A percentile compares a stretch with the other conserved stretches of the same genome.
Conservation (phyloP, 2,329 filamentous ascomycete species). For the Cladosporium sp. region DNA sequence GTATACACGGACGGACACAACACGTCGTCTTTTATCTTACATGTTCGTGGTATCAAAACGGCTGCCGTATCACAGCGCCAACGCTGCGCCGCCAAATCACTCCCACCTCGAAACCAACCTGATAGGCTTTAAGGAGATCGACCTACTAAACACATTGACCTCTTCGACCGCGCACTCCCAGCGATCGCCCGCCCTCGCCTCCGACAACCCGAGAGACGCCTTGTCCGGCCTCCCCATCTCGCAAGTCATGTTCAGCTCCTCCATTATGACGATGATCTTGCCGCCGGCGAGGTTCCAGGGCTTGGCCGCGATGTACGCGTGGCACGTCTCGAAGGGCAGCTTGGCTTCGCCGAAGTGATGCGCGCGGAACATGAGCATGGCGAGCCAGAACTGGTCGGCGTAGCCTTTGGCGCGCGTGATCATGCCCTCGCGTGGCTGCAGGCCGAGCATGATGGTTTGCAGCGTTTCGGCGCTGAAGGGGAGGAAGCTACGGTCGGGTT, state of each 20-base stretch:
- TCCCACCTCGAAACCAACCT: conserved; percentile 35
- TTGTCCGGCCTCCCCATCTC: conserved; percentile 25
- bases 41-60: background rate
- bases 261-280: conserved; percentile 15
- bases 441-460: conserved; percentile 49
- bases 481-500: conserved; percentile 38
- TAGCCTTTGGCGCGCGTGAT: conserved; percentile 41
- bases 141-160: conserved; percentile 39
- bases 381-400: conserved; percentile 51
- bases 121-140: conserved; percentile 38
- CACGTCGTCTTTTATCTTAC: conserved; percentile 3
- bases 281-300: background rate
- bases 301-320: conserved; percentile 32
- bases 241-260: conserved; percentile 27
- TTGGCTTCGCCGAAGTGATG: conserved; percentile 55
- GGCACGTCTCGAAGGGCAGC: conserved; percentile 50
- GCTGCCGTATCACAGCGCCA: background rate
- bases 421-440: conserved; percentile 47
- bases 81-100: background rate
- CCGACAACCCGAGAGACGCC: conserved; percentile 13
- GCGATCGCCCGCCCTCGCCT: conserved; percentile 42
- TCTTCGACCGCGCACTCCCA: conserved; percentile 47
- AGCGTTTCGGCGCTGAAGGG: conserved; percentile 53
- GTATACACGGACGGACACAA: background rate
- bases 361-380: conserved; percentile 58